These are phyloP conservation scores for Mallotus repandus DNA, from an alignment of 441 rosid species.

Conservation along the genomic window DNA sequence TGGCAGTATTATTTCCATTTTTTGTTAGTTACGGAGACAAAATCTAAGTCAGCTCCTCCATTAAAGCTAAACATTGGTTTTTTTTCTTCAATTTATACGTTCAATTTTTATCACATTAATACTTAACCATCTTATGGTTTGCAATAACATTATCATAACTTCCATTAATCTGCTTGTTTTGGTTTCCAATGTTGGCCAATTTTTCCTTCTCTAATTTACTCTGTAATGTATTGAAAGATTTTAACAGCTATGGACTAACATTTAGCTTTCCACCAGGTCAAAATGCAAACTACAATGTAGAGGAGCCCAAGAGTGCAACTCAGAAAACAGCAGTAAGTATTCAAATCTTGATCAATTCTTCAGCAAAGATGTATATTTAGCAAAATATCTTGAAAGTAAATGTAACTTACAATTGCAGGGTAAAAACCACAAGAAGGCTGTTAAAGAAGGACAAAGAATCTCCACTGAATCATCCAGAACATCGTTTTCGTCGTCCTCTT, in stretches of 20 bases:
- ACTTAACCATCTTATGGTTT: not conserved
- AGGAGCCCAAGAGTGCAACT: slow-evolving; percentile 30
- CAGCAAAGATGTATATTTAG: slow-evolving; percentile 3
- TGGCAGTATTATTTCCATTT: not conserved
- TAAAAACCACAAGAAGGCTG: slow-evolving; percentile 43
- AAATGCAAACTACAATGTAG: slow-evolving; percentile 38
- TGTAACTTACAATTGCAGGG: slow-evolving; percentile 52
- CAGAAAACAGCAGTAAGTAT: slow-evolving; percentile 52
- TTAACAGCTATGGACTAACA: slow-evolving; percentile 31
- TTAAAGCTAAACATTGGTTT: too few relatives aligned
- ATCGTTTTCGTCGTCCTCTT: slow-evolving; percentile 72
- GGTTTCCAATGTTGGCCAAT: not conserved
- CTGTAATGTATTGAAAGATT: not conserved
- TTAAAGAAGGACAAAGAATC: slow-evolving; percentile 54
- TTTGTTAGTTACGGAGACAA: not conserved
- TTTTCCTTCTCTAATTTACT: not conserved
- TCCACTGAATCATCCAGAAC: slow-evolving; percentile 73
- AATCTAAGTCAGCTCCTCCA: not conserved
- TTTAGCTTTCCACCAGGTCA: slow-evolving; percentile 45
- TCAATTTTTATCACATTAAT: not conserved
- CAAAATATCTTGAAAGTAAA: slow-evolving; percentile 13
- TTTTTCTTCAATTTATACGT: too few relatives aligned
- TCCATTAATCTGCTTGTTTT: not conserved
- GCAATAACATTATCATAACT: not conserved
- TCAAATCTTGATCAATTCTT: slow-evolving; percentile 3